A percentile compares a stretch with the other conserved stretches of the same genome.
These are phyloP conservation scores for Candida taoyuanica DNA, from an alignment of 805 yeast species.

Conservation along the genomic window DNA sequence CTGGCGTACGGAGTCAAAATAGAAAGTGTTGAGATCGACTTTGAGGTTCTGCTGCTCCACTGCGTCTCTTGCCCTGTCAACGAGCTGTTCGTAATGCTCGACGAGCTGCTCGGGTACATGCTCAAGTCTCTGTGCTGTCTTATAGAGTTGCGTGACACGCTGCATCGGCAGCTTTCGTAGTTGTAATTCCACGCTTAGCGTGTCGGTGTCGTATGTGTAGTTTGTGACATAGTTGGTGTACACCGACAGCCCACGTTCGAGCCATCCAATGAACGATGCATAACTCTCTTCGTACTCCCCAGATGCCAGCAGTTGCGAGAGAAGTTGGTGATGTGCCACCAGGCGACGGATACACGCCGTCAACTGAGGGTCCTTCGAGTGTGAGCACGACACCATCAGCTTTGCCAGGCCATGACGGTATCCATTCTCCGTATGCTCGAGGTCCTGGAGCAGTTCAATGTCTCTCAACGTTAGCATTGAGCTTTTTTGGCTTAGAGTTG, in stretches of 20 bases:
- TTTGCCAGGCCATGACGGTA: constrained; percentile 17
- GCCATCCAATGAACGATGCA: constrained; percentile 9
- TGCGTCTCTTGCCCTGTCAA: constrained; percentile 18
- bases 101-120: constrained; percentile 4
- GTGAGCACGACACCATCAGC: constrained; percentile 15
- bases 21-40: constrained; percentile 19
- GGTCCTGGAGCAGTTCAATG: constrained; percentile 12
- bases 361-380: constrained; percentile 5
- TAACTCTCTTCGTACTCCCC: constrained; percentile 1
- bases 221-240: constrained; percentile 12
- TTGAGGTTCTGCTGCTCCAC: constrained; percentile 19
- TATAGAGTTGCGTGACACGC: constrained; percentile 12
- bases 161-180: constrained; percentile 16
- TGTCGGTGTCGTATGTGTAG: constrained; percentile 9
- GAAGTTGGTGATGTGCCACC: constrained; percentile 16
- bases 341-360: constrained; percentile 12
- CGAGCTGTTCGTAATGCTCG: constrained; percentile 7
- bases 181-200: constrained; percentile 11
- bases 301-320: constrained; percentile 3
- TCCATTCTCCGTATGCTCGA: constrained; percentile 15
- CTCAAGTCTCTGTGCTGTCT: constrained; percentile 8
- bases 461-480: constrained; percentile 9
- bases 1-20: constrained; percentile 18
- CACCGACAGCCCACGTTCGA: constrained; percentile 9
- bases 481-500: not conserved